A percentile compares a stretch with the other conserved stretches of the same genome.
These are phyloP conservation scores for Pleoardoris graminearum DNA, from an alignment of 2,329 filamentous ascomycete species.

Conservation along the genomic window DNA sequence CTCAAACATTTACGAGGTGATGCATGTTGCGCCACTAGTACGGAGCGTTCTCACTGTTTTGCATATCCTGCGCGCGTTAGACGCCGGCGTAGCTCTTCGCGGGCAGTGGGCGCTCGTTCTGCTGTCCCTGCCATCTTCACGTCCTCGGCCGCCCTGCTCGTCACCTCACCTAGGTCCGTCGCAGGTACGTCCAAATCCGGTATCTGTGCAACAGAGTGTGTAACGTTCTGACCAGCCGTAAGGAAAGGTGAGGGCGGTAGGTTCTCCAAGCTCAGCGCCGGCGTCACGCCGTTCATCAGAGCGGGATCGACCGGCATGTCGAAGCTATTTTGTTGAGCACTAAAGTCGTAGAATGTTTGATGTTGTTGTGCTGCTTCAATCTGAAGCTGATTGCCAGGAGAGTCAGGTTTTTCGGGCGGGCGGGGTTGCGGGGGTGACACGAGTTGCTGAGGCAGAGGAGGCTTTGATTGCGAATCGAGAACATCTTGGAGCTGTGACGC, in stretches of 20 bases:
- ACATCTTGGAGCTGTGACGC: slow-evolving; percentile 4
- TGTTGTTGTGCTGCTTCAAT: slow-evolving; percentile 36
- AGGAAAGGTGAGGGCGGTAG: slow-evolving; percentile 43
- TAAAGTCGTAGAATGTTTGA: slow-evolving; percentile 33
- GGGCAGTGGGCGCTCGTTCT: slow-evolving; percentile 22
- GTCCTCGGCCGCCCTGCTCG: slow-evolving; percentile 12
- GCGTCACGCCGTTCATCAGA: slow-evolving; percentile 55
- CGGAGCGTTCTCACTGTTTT: neutral
- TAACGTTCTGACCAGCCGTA: slow-evolving; percentile 20
- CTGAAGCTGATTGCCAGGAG: slow-evolving; percentile 33
- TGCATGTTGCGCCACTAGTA: no score
- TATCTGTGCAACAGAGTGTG: slow-evolving; percentile 11
- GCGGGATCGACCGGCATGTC: slow-evolving; percentile 64
- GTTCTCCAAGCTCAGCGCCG: slow-evolving; percentile 26
- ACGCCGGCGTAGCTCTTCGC: slow-evolving; percentile 29
- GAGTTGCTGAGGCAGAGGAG: slow-evolving; percentile 4
- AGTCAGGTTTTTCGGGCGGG: slow-evolving; percentile 23
- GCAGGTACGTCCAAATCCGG: slow-evolving; percentile 15
- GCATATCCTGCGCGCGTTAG: slow-evolving; percentile 17
- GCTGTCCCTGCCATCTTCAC: neutral
- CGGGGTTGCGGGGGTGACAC: slow-evolving; percentile 48
- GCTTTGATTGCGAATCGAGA: neutral
- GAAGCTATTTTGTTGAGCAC: slow-evolving; percentile 50
- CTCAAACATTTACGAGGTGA: no score
- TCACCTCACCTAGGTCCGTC: slow-evolving; percentile 6